Evolutionary conservation across 768 basidiomycete genomes (phyloP), one percentile per base, ranked within the genome.

Genomic region (Tricholoma furcatifolium): DNA sequence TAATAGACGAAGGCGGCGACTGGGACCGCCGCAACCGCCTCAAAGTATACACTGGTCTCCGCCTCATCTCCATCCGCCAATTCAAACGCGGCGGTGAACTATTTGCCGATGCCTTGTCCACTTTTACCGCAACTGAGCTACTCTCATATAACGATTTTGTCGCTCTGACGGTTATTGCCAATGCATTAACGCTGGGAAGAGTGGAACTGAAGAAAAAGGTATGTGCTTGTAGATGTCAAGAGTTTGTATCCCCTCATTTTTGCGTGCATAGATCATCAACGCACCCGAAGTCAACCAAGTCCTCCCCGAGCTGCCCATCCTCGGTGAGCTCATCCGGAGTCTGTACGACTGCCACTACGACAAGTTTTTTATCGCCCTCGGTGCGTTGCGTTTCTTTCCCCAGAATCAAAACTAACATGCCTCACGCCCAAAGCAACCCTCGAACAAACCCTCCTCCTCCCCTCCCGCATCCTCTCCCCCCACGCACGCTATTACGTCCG

Each of bases 21-120:
- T 99, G 96, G 96, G 96, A 99, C 68, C 78, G 96, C 49, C 83
- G 94, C 35, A 99, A 98, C 69, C 83, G 96, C 41, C 82, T 98
- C 62, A 99, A 99, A 70, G 96, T 98, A 38, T 99, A 98, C 74
- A 83, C 84, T 46, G 95, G 88, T 43, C 74, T 97, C 0, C 89
- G 96, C 64, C 75, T 87, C 40, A 72, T 95, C 30, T 88, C 91
- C 27, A 87, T 91, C 55, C 87, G 96, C n/a, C 87, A 95, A 62
- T 98, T 98, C 77, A 87, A 91, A 63, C 82, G 81, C 17, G 93
- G 84, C 4, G 85, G 85, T n/a, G 84, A 87, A 34, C 82, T 97
- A 9, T 77, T 98, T 53, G 81, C 94, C 43, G 96, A 98, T 60
- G 91, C 94, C 0, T 74, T 99, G 2, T 90, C 89, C 10, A 98